Conservation (phyloP, 2,329 filamentous ascomycete genomes). For the Aureobasidium sp. region DNA sequence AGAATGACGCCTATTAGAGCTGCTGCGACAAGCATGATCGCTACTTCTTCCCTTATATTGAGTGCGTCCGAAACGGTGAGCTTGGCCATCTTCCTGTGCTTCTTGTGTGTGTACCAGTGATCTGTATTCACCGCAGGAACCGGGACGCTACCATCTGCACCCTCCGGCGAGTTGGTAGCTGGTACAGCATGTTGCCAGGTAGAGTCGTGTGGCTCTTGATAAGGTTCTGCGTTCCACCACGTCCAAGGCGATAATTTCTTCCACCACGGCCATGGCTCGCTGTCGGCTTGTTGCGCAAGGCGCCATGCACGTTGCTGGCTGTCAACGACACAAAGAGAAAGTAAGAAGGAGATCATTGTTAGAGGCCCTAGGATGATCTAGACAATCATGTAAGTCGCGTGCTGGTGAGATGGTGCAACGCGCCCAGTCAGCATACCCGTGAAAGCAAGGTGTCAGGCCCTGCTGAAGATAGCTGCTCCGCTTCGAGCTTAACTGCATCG, state of each 20-base stretch:
- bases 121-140: neutral
- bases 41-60: neutral
- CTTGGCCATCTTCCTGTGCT: conserved; percentile 11
- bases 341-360: conserved; percentile 54
- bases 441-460: neutral
- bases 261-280: conserved; percentile 24
- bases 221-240: conserved; percentile 34
- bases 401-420: neutral
- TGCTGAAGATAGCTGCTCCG: neutral
- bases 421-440: conserved; percentile 1
- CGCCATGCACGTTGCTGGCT: conserved; percentile 45
- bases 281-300: conserved; percentile 26
- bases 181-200: conserved; percentile 17
- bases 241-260: conserved; percentile 22
- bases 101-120: neutral
- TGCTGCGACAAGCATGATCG: neutral
- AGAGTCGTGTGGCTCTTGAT: conserved; percentile 28
- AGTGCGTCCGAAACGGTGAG: neutral
- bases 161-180: neutral
- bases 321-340: conserved; percentile 58
- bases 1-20: neutral
- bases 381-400: neutral
- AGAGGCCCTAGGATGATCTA: conserved; percentile 51
- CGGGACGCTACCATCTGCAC: neutral
- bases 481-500: neutral